Conservation (phyloP, 768 basidiomycete species). For the Auriscalpium microsporum region DNA sequence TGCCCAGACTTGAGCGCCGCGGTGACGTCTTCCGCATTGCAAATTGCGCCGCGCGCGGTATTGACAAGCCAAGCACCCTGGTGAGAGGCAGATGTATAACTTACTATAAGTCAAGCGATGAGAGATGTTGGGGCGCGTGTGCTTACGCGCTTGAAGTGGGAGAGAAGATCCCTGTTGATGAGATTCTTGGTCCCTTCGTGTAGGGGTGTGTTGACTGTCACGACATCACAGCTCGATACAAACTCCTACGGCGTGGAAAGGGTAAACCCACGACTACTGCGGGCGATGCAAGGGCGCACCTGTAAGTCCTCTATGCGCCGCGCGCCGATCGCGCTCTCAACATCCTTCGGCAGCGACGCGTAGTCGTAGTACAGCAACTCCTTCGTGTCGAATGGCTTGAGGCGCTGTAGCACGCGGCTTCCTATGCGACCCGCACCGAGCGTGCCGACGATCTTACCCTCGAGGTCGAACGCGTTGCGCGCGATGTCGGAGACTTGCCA, state of each 20-base stretch:
- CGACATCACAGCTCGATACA: constrained; percentile 20
- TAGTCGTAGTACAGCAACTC: constrained; percentile 40
- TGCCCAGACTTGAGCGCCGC: constrained; percentile 34
- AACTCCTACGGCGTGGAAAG: not conserved
- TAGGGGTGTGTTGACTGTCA: constrained; percentile 58
- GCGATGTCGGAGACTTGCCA: constrained; percentile 35
- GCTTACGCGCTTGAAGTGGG: constrained; percentile 31
- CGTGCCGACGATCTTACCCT: constrained; percentile 39
- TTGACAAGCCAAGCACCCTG: constrained; percentile 34
- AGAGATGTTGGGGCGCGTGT: not conserved
- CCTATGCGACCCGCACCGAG: constrained; percentile 37
- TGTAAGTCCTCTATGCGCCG: constrained; percentile 30
- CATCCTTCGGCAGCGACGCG: constrained; percentile 22
- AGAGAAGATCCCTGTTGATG: constrained; percentile 33
- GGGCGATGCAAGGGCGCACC: not conserved
- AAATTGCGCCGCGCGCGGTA: constrained; percentile 39
- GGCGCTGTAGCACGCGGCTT: constrained; percentile 25
- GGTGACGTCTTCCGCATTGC: constrained; percentile 29
- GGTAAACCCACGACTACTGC: not conserved
- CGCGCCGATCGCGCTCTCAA: constrained; percentile 24
- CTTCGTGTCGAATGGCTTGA: constrained; percentile 31
- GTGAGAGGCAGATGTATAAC: not conserved
- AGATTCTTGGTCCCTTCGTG: constrained; percentile 34
- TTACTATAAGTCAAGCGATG: not conserved
- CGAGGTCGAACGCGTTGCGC: constrained; percentile 36